Evolutionary conservation across 352 stramenopile genomes (phyloP).

Genomic region (Pythium dissotocum): DNA sequence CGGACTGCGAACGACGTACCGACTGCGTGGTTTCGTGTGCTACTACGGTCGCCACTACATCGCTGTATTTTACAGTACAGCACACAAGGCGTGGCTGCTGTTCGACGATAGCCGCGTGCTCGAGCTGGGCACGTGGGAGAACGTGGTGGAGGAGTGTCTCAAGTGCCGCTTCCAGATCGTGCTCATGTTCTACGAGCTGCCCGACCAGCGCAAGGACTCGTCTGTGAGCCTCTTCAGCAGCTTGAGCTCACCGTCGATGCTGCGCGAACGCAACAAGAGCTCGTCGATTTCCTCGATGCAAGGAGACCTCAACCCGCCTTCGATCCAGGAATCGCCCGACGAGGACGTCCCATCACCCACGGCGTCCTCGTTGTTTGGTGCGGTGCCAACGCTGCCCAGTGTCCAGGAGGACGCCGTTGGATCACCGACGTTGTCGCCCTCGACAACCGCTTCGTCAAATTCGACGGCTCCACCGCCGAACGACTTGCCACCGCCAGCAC

Average conservation of each 20-base stretch:
- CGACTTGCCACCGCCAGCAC: constrained; percentile 14
- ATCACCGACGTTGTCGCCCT: constrained; percentile 19
- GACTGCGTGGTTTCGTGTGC: constrained; percentile 79
- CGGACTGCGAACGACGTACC: constrained; percentile 73
- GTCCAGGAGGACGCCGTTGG: constrained; percentile 20
- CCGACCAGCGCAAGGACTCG: constrained; percentile 79
- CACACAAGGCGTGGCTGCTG: constrained; percentile 86
- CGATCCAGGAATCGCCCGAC: constrained; percentile 55
- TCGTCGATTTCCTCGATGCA: constrained; percentile 59
- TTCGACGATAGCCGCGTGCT: constrained; percentile 83
- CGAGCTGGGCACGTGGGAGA: constrained; percentile 73
- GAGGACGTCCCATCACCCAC: constrained; percentile 41
- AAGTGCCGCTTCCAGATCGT: constrained; percentile 85
- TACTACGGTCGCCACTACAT: constrained; percentile 87
- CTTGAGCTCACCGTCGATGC: constrained; percentile 22
- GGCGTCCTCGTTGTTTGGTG: constrained; percentile 28
- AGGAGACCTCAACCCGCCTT: constrained; percentile 44
- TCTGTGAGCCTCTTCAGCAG: constrained; percentile 65
- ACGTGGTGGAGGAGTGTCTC: constrained; percentile 74
- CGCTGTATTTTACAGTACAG: constrained; percentile 82
- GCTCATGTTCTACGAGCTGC: constrained; percentile 83
- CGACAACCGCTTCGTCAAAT: constrained; percentile 7
- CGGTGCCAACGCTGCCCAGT: constrained; percentile 24
- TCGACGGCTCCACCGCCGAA: constrained; percentile 1
- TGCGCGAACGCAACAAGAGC: constrained; percentile 50